Percentiles rank a stretch among this genome's conserved stretches.
Conservation (phyloP, 2,329 filamentous ascomycete species). For the Zasmidium citrigriseum region DNA sequence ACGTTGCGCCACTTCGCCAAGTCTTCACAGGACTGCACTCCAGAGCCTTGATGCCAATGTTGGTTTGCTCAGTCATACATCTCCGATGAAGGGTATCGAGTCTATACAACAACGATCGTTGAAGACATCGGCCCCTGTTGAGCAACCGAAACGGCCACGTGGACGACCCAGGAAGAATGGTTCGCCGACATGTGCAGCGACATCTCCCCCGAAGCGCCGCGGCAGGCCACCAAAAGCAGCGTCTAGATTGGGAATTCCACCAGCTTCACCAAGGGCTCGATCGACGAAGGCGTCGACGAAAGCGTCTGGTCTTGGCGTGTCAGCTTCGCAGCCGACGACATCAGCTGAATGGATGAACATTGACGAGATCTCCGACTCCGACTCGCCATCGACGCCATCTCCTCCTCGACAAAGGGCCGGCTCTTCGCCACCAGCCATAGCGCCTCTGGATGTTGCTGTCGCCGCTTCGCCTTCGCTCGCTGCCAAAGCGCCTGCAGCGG, state of each 20-base stretch:
- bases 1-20: constrained; percentile 19
- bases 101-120: constrained; percentile 6
- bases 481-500: constrained; percentile 4
- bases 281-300: neutral
- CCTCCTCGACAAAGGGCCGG: constrained; percentile 32
- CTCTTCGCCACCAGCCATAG: constrained; percentile 23
- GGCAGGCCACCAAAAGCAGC: constrained; percentile 18
- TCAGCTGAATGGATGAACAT: constrained; percentile 27
- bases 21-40: constrained; percentile 22
- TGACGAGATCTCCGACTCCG: constrained; percentile 37
- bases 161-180: constrained; percentile 27
- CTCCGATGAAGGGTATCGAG: constrained; percentile 9
- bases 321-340: constrained; percentile 22
- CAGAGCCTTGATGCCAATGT: constrained; percentile 30
- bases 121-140: neutral
- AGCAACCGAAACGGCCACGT: constrained; percentile 15
- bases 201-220: constrained; percentile 12
- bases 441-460: constrained; percentile 23
- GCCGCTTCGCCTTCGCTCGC: constrained; percentile 13
- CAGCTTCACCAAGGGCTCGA: neutral
- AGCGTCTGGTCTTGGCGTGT: no score
- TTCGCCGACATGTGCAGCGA: neutral
- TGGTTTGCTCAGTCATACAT: constrained; percentile 8
- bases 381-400: constrained; percentile 31
- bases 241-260: neutral